A percentile compares a stretch with the other conserved stretches of the same genome.
phyloP scores from a whole-genome alignment of 805 yeast genomes.

The Wickerhamomyces subpelliculosus region DNA sequence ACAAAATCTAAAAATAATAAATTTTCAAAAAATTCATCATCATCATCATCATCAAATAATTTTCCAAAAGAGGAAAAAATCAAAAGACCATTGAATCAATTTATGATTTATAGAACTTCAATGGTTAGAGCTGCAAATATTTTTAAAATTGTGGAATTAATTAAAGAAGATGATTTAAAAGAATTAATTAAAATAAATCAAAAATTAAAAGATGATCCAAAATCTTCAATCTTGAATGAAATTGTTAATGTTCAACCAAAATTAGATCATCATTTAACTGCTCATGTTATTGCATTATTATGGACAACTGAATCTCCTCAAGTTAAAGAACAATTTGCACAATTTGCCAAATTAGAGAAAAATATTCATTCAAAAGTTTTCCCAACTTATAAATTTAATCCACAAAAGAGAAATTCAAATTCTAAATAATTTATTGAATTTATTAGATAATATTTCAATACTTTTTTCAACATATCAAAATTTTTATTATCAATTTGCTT shows the following conservation, averaged over 20 bases:
- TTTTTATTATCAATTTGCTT: too few relatives aligned
- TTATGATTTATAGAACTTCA: slow-evolving; percentile 38
- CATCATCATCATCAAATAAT: too few relatives aligned
- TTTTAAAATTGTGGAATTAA: slow-evolving; percentile 12
- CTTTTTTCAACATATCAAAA: too few relatives aligned
- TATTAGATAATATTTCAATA: too few relatives aligned
- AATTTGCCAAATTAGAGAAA: slow-evolving; percentile 34
- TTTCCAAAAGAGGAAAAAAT: slow-evolving; percentile 17
- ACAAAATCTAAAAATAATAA: too few relatives aligned
- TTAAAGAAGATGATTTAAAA: neutral
- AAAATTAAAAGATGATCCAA: neutral
- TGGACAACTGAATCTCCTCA: slow-evolving; percentile 36
- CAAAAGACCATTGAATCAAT: slow-evolving; percentile 41
- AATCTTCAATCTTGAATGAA: neutral
- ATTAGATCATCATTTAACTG: slow-evolving; percentile 34
- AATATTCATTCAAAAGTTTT: slow-evolving; percentile 32
- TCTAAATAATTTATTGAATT: neutral
- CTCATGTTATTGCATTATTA: slow-evolving; percentile 36
- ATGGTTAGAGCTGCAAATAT: slow-evolving; percentile 35
- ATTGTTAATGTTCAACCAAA: slow-evolving; percentile 11
- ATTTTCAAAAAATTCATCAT: too few relatives aligned
- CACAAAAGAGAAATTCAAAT: slow-evolving; percentile 23
- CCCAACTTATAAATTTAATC: slow-evolving; percentile 39
- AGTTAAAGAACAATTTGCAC: slow-evolving; percentile 30
- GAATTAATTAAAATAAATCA: neutral